Percentiles rank a stretch among this genome's conserved stretches.
phyloP scores from a whole-genome alignment of 305 asterid genomes.

The Fraxinus sp. region DNA sequence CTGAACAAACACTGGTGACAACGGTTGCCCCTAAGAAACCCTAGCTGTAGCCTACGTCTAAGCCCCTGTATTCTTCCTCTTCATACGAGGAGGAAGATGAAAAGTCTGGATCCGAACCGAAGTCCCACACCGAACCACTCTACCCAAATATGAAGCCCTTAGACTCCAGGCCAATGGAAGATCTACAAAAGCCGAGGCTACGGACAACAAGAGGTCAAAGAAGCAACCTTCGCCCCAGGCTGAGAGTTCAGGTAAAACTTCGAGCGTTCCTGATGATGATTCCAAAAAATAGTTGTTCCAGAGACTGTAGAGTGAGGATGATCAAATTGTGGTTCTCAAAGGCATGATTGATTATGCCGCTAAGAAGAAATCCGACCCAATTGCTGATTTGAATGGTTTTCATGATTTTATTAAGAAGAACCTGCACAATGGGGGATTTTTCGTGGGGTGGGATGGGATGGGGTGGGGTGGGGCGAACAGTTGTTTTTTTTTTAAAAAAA shows the following conservation, averaged over 20 bases:
- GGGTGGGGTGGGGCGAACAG: too few relatives aligned
- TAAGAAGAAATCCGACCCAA: conserved; percentile 41
- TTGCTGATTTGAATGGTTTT: conserved; percentile 39
- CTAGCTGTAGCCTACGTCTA: conserved; percentile 14
- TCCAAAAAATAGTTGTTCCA: conserved; percentile 43
- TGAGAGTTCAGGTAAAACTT: conserved; percentile 30
- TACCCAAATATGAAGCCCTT: conserved; percentile 27
- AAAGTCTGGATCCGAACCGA: conserved; percentile 38
- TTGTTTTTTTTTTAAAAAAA: too few relatives aligned
- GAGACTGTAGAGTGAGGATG: conserved; percentile 63
- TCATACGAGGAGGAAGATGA: conserved; percentile 34
- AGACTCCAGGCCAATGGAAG: conserved; percentile 33
- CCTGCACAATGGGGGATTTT: conserved; percentile 17
- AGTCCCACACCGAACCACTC: conserved; percentile 33
- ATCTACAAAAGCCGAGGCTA: conserved; percentile 20
- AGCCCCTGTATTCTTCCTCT: conserved; percentile 2
- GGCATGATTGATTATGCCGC: conserved; percentile 43
- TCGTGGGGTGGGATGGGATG: too few relatives aligned
- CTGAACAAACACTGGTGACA: conserved; percentile 14
- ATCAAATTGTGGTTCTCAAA: conserved; percentile 46
- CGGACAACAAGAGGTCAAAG: conserved; percentile 48
- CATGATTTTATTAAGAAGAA: conserved; percentile 45
- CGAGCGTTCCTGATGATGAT: neutral
- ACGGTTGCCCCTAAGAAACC: conserved; percentile 24
- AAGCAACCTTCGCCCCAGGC: conserved; percentile 27